Evolutionary conservation across 202 grass and related monocot species (phyloP).

Genomic region (Digitaria exilis): DNA sequence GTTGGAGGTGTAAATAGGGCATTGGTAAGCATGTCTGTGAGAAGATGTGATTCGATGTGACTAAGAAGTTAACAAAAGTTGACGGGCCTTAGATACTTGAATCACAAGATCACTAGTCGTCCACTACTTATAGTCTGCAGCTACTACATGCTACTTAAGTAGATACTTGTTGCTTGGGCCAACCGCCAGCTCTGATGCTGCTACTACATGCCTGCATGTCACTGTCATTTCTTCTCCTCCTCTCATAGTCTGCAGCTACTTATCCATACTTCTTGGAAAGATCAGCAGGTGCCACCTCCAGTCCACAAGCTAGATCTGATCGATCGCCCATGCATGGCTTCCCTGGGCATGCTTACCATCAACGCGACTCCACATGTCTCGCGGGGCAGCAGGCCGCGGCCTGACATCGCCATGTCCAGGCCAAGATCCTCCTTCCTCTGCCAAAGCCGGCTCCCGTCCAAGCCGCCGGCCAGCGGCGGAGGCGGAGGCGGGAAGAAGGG

Average conservation of each 20-base stretch:
- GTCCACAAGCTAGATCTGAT: constrained; percentile 28
- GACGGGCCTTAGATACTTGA: too few species aligned
- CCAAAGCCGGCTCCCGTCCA: constrained; percentile 39
- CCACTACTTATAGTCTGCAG: too few species aligned
- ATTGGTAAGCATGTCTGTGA: too few species aligned
- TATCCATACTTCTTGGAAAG: constrained; percentile 49
- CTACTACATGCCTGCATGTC: constrained; percentile 28
- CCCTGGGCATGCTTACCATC: constrained; percentile 28
- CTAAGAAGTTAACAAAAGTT: too few species aligned
- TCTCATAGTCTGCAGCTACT: constrained; percentile 41
- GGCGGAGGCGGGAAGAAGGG: constrained; percentile 8
- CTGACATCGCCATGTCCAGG: constrained; percentile 4
- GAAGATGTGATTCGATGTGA: too few species aligned
- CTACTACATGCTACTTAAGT: too few species aligned
- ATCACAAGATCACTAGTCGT: not conserved
- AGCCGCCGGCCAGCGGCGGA: constrained; percentile 23
- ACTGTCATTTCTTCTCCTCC: constrained; percentile 39
- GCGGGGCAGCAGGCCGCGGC: constrained; percentile 16
- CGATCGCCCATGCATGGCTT: constrained; percentile 52
- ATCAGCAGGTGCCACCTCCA: constrained; percentile 25
- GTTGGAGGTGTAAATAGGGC: too few species aligned
- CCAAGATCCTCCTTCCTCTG: constrained; percentile 46
- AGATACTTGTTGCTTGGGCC: constrained; percentile 41
- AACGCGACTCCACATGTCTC: constrained; percentile 31
- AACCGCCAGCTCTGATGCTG: constrained; percentile 3